Evolutionary conservation across 2,329 filamentous ascomycete species (phyloP).

Genomic region (Trichoderma gracile): DNA sequence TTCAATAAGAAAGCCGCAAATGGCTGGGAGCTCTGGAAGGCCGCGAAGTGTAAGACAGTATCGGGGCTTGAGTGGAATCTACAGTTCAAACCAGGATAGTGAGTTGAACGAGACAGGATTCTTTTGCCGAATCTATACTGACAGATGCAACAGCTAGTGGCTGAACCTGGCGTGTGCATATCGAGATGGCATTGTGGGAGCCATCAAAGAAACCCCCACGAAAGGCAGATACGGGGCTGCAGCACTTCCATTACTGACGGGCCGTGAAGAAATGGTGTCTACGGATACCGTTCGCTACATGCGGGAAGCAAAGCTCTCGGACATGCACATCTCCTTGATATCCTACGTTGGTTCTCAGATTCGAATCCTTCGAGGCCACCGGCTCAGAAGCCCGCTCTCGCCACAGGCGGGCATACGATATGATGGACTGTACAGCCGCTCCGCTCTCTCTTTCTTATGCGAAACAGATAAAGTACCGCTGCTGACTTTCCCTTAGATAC

Average conservation of each 20-base stretch:
- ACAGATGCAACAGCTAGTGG: slow-evolving; percentile 52
- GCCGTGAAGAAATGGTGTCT: slow-evolving; percentile 48
- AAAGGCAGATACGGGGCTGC: slow-evolving; percentile 49
- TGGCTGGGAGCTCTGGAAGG: slow-evolving; percentile 41
- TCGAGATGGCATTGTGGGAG: slow-evolving; percentile 55
- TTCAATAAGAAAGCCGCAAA: slow-evolving; percentile 40
- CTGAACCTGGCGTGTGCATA: slow-evolving; percentile 56
- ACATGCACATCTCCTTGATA: slow-evolving; percentile 53
- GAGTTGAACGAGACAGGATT: slow-evolving; percentile 31
- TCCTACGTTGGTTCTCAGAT: slow-evolving; percentile 51
- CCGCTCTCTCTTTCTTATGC: neutral
- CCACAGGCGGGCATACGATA: slow-evolving; percentile 56
- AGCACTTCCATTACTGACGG: slow-evolving; percentile 53
- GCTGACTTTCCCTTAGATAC: slow-evolving; percentile 44
- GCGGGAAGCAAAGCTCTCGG: slow-evolving; percentile 44
- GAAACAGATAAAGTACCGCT: neutral
- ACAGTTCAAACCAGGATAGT: slow-evolving; percentile 53
- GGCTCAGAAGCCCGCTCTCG: slow-evolving; percentile 52
- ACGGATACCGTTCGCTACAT: slow-evolving; percentile 45
- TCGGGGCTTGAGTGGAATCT: slow-evolving; percentile 45
- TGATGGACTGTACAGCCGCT: slow-evolving; percentile 53
- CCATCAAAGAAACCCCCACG: slow-evolving; percentile 47
- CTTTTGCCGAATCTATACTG: neutral
- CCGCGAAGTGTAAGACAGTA: slow-evolving; percentile 37
- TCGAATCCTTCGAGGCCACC: slow-evolving; percentile 54